Base-by-base conservation (phyloP, 164 flowering plant species). In the Stephania japonica region DNA sequence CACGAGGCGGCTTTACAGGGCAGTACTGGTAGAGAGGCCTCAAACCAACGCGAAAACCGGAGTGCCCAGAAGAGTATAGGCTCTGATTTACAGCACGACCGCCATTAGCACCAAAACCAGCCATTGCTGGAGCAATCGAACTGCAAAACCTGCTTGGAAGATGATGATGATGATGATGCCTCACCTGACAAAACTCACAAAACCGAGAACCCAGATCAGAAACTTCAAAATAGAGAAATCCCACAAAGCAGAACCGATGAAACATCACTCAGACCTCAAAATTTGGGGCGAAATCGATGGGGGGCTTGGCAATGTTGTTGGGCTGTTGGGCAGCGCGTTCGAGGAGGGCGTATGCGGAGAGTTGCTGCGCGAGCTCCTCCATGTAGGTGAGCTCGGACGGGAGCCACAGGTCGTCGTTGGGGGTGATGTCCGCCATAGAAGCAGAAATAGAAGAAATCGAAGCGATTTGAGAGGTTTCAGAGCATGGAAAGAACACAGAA, bases 401-500 rank as follows among this genome's bases (percentile, higher is more conserved):
- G 24, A 84, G 80, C 83, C 81, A 83, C 1, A 75, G 77, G 0
- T 82, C 81, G 53, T 80, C 63, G 67, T 83, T 81, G n/a, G 81
- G 84, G 56, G 85, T 74, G 74, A 77, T 75, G n/a, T 76, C 78
- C 72, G 82, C 84, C 87, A 86, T 86, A 70, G 21, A 76, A 10
- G 8, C 19, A 9, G 63, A 23, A 18, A 62, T 4, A 7, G 50
- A 64, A 32, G 44, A 26, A 70, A n/a, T 32, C 16, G 44, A 13
- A 14, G 24, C 12, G 75, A 73, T 61, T 65, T 75, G 2, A 32
- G 38, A 32, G 38, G 38, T 32, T 32, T 32, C 4, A 4, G 38
- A 32, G 38, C 2, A 32, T 32, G 2, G 38, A 32, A 32, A 32
- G 38, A 32, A 32, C 38, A 32, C 38, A 32, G 38, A 32, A 38